A percentile compares a stretch with the other conserved stretches of the same genome.
Evolutionary conservation across 2,329 filamentous ascomycete genomes (phyloP).

Genomic region (Xylaria sp.): DNA sequence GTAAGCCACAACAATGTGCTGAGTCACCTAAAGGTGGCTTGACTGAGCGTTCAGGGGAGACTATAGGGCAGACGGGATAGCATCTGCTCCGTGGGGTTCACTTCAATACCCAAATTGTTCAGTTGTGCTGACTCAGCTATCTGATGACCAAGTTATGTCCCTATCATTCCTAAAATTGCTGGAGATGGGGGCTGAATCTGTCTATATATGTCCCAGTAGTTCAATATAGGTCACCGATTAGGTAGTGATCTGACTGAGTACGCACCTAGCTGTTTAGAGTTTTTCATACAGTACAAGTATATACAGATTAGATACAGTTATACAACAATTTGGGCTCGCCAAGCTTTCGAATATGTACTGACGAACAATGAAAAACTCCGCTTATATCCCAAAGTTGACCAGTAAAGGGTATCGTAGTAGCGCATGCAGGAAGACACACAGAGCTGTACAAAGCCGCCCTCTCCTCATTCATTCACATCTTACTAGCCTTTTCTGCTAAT

Average conservation of each 20-base stretch:
- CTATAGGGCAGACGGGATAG: too few species aligned
- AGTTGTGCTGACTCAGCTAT: too few species aligned
- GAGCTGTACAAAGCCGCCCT: neutral
- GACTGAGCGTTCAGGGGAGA: too few species aligned
- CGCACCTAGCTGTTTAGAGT: neutral
- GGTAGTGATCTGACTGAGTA: neutral
- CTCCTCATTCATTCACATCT: conserved; percentile 24
- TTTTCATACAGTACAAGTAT: neutral
- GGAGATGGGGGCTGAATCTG: neutral
- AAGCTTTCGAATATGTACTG: neutral
- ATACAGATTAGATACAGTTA: neutral
- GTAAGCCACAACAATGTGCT: too few species aligned
- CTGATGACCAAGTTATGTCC: too few species aligned
- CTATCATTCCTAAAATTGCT: too few species aligned
- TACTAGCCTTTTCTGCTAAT: conserved; percentile 28
- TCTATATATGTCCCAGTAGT: neutral
- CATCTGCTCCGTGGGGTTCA: too few species aligned
- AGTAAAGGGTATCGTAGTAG: conserved; percentile 20
- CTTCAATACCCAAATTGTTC: too few species aligned
- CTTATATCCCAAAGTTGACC: neutral
- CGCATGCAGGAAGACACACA: neutral
- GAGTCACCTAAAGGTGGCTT: too few species aligned
- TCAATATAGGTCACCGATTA: neutral
- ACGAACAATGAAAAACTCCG: neutral
- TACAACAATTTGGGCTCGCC: neutral